Percentiles rank a stretch among this genome's conserved stretches.
Conservation (phyloP, 257 asterid species). For the Nicotiana otophora region DNA sequence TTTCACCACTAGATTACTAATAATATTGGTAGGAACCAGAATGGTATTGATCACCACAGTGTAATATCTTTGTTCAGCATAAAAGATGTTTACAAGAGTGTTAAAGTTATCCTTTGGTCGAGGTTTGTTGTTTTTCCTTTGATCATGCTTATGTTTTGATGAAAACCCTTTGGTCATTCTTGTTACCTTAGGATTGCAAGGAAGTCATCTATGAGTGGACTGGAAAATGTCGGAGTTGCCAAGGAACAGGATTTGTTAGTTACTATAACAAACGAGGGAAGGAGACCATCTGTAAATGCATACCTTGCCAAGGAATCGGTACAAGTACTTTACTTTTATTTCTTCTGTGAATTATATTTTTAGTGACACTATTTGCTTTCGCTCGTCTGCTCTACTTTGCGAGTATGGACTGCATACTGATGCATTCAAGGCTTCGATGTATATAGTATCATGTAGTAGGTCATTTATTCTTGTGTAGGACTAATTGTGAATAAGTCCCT, state of each 20-base stretch:
- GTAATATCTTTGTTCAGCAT: background rate
- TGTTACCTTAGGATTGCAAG: constrained; percentile 59
- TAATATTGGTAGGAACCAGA: background rate
- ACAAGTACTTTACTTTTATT: constrained; percentile 5
- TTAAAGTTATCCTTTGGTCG: background rate
- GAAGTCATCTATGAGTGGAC: constrained; percentile 90
- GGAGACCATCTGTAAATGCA: constrained; percentile 86
- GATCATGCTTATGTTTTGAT: background rate
- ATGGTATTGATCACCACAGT: background rate
- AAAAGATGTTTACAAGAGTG: background rate
- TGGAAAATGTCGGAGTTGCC: constrained; percentile 95
- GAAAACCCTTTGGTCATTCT: background rate
- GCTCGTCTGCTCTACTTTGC: background rate
- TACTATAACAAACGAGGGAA: constrained; percentile 78
- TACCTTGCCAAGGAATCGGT: constrained; percentile 92
- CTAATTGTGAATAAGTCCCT: background rate
- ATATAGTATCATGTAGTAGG: background rate
- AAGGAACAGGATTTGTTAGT: constrained; percentile 81
- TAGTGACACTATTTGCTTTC: background rate
- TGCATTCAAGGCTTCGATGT: background rate
- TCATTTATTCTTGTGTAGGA: background rate
- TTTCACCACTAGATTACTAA: background rate
- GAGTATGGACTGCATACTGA: background rate
- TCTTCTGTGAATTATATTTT: background rate
- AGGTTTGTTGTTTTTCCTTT: background rate